phyloP scores from a whole-genome alignment of 2,329 filamentous ascomycete species.

The Paecilomyces variotii region DNA sequence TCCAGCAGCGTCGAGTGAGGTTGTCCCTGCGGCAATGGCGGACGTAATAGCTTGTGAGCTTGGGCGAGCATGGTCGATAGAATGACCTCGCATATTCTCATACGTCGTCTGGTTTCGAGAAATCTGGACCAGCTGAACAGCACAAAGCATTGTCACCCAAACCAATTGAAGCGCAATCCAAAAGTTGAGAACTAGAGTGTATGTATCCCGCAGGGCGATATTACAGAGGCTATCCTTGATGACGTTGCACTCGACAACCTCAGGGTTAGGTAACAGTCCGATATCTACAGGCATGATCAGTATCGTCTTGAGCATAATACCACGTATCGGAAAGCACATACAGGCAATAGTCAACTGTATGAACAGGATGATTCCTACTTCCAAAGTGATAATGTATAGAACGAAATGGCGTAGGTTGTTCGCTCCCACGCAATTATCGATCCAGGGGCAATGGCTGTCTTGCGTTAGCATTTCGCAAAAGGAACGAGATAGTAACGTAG shows the following conservation, averaged over 20 bases:
- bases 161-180: constrained; percentile 81
- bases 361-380: constrained; percentile 64
- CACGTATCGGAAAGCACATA: constrained; percentile 35
- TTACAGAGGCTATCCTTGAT: constrained; percentile 68
- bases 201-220: constrained; percentile 71
- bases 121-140: constrained; percentile 89
- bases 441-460: constrained; percentile 90
- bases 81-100: constrained; percentile 85
- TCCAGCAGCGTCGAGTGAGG: constrained; percentile 59
- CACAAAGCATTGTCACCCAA: constrained; percentile 95
- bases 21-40: constrained; percentile 63
- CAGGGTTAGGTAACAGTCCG: constrained; percentile 47
- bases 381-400: constrained; percentile 73
- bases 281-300: constrained; percentile 46
- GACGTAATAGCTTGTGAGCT: constrained; percentile 53
- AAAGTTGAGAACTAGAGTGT: constrained; percentile 67
- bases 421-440: constrained; percentile 89
- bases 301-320: constrained; percentile 1
- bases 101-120: constrained; percentile 90
- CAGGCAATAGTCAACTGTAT: constrained; percentile 66
- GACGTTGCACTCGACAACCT: constrained; percentile 56
- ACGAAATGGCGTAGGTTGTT: constrained; percentile 98
- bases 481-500: not conserved
- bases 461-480: constrained; percentile 5
- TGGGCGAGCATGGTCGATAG: constrained; percentile 48